Conservation (phyloP, 116 monocot genomes). For the Papilionanthe hybrid region DNA sequence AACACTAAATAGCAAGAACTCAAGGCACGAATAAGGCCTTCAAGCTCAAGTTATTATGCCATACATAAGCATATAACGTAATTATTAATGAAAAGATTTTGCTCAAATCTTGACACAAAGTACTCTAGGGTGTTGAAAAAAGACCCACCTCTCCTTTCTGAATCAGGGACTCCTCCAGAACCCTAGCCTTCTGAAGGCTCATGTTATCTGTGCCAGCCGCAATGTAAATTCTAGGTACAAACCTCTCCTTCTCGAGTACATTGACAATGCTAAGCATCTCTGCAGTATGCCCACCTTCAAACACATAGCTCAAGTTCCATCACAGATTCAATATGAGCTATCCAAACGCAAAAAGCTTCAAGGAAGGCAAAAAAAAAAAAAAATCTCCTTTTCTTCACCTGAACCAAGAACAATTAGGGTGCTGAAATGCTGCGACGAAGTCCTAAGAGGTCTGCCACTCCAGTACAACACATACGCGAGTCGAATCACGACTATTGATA, state of each 20-base stretch:
- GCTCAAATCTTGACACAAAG: too few relatives aligned
- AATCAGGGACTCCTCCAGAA: slow-evolving; percentile 53
- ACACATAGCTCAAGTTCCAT: background rate
- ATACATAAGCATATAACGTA: too few relatives aligned
- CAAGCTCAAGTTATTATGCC: too few relatives aligned
- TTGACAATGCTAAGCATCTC: slow-evolving; percentile 82
- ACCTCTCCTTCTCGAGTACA: slow-evolving; percentile 59
- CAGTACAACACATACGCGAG: slow-evolving; percentile 27
- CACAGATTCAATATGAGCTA: background rate
- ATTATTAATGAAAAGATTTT: too few relatives aligned
- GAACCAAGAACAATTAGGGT: slow-evolving; percentile 71
- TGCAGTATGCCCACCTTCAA: slow-evolving; percentile 83
- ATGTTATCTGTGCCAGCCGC: slow-evolving; percentile 73
- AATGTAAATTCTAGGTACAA: slow-evolving; percentile 61
- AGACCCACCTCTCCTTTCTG: slow-evolving; percentile 26
- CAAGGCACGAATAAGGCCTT: too few relatives aligned
- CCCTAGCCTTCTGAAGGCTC: slow-evolving; percentile 83
- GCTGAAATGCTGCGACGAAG: slow-evolving; percentile 10
- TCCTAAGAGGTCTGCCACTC: slow-evolving; percentile 22
- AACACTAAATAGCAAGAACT: too few relatives aligned
- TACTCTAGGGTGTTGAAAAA: too few relatives aligned
- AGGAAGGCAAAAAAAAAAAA: background rate
- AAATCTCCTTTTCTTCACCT: slow-evolving; percentile 23
- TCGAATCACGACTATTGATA: slow-evolving; percentile 22
- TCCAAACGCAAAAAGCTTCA: background rate